Base-by-base conservation (phyloP, 139 green algal species). In the Closterium sp. region DNA sequence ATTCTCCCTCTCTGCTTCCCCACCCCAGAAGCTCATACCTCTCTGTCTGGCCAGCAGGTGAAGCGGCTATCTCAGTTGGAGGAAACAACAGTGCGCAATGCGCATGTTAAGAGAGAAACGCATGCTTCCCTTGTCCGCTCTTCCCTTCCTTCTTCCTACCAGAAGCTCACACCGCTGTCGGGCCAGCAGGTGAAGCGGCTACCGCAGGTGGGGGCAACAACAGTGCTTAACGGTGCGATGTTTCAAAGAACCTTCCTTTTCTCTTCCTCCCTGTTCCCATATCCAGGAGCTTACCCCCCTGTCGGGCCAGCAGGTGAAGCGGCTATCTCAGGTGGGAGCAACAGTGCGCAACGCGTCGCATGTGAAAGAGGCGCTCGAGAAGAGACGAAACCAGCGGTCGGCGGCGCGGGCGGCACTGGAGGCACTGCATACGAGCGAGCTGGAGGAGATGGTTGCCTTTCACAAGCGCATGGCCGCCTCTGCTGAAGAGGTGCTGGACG, bases 291-390 rank as follows among this genome's bases (percentile, higher is more conserved):
- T 90, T 2, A 88, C 35, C 6, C 89, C 55, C 9, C 88, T 93
- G 66, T 86, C 16, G 28, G 35, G 30, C 2, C 23, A 34, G 35
- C 88, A 92, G 66, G 81, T 93, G 36, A 34, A 90, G 87, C 10
- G 87, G 43, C 88, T 93, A 21, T 64, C 89, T 1, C 87, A 91
- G 31, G 28, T 93, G 36, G 91, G 91, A 0, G 91, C 91, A 4
- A 93, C 91, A n/a, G 91, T 94, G 23, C 91, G 91, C 28, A 94
- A 94, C 35, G 36, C 81, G 0, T 33, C 31, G 10, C 84, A 91
- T 8, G 31, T 84, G 12, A 89, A 91, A 55, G 83, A 89, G 83
- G 25, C 25, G 16, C 32, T 92, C 7, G 81, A 87, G 19, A 84
- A 84, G 76, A 34, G 28, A 34, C n/a, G 12, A n/a, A 66, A 38